Evolutionary conservation across 768 basidiomycete species (phyloP), one percentile per base, ranked within the genome.

Genomic region (Mycena epipterygia): DNA sequence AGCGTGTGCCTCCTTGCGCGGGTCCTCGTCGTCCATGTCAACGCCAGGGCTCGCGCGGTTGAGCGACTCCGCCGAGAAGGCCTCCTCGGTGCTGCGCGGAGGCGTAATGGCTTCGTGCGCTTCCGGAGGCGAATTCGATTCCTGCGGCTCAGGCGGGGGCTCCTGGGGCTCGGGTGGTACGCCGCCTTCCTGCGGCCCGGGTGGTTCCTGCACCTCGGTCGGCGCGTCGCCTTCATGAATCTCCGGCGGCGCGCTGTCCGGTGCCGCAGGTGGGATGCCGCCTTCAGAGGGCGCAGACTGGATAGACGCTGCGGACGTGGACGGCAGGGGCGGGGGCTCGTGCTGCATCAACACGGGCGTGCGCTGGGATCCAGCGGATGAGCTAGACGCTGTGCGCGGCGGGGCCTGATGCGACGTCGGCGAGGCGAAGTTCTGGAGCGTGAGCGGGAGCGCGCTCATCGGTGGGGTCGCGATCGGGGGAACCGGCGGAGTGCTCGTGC

Each of bases 51-150:
- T 65, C 63, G 25, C 19, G 27, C 69, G 69, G 51, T 65, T 70
- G 29, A 60, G 48, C 69, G 69, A 35, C 33, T 51, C 62, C 14
- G 52, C 21, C 21, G 30, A 2, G 32, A 33, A 25, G 17, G 29
- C 51, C 5, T 30, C 30, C 30, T 14, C 8, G 27, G 51, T 29
- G 11, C 11, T 25, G 42, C 25, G 55, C 23, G 71, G 65, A 19
- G 71, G 71, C 9, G 71, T 68, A 23, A 72, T 27, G 1, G 67
- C 71, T n/a, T 68, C 71, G 51, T 72, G 71, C 35, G 35, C 51
- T 12, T 72, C 71, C 0, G 65, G 32, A 39, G 70, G 59, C 21
- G 42, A n/a, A n/a, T n/a, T n/a, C n/a, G n/a, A n/a, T n/a, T 56
- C 58, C 25, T 41, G 41, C n/a, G 42, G 16, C 23, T 25, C 58